Evolutionary conservation across 805 yeast genomes (phyloP).

Genomic region (Nakazawaea wickerhamii): DNA sequence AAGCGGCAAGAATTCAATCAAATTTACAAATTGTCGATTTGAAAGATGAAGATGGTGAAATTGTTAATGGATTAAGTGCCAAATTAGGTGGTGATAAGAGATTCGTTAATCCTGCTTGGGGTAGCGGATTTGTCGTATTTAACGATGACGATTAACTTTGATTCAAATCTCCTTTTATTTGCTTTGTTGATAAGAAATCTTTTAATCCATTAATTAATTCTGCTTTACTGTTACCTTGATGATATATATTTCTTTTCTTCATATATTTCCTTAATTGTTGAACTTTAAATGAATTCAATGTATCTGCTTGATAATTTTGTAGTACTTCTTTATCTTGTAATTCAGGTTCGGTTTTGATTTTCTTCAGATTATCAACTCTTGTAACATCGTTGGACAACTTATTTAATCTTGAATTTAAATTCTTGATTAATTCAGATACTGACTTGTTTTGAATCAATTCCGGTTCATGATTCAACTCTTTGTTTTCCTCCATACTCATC

Average conservation of each 20-base stretch:
- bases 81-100: slow-evolving; percentile 5
- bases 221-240: slow-evolving; percentile 33
- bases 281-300: slow-evolving; percentile 32
- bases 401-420: slow-evolving; percentile 19
- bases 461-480: slow-evolving; percentile 8
- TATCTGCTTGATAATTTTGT: slow-evolving; percentile 35
- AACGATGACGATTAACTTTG: neutral
- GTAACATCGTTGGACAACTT: slow-evolving; percentile 18
- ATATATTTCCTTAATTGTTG: slow-evolving; percentile 38
- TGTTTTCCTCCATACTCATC: slow-evolving; percentile 9
- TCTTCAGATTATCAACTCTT: slow-evolving; percentile 12
- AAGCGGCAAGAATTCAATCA: slow-evolving; percentile 26
- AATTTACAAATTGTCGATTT: slow-evolving; percentile 23
- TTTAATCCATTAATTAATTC: slow-evolving; percentile 38
- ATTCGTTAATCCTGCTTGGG: slow-evolving; percentile 8
- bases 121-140: slow-evolving; percentile 2
- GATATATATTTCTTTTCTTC: slow-evolving; percentile 29
- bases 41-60: slow-evolving; percentile 6
- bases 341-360: slow-evolving; percentile 13
- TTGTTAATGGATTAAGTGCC: slow-evolving; percentile 1
- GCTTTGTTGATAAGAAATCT: slow-evolving; percentile 23
- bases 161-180: neutral
- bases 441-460: slow-evolving; percentile 10
- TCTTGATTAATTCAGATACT: slow-evolving; percentile 14
- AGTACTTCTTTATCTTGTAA: slow-evolving; percentile 35